Evolutionary conservation across 495 filamentous ascomycete species (phyloP), one percentile per base, ranked within the genome.

Genomic region (Neurospora sublineolata): DNA sequence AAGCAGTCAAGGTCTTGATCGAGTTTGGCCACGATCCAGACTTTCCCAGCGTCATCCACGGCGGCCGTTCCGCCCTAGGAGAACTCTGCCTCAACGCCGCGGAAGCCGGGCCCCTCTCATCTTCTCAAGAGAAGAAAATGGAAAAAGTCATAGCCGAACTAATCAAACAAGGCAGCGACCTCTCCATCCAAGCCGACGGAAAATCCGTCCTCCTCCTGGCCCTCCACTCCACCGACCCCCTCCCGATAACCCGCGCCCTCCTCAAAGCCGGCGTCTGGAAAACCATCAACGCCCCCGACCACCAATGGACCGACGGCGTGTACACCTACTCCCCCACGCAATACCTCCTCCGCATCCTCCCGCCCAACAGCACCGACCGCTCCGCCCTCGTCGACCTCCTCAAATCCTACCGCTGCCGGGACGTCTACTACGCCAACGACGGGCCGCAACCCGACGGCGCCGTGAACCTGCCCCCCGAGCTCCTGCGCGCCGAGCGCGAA

Each of bases 191-290:
- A 69, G 79, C 78, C 2, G 72, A 82, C 33, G 83, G 83, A 6
- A 85, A 85, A 70, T 82, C 83, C 1, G 75, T 79, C 12, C 76
- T 86, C 27, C 79, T 83, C 30, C 80, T 86, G 18, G 83, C 83
- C 1, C 76, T 86, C 11, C 76, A 84, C 71, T 82, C 83, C 1
- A 67, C 72, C 10, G 82, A 86, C 41, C 82, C 84, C 3, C 23
- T 85, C 36, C 75, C 81, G 1, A 85, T 81, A 11, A 84, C 82
- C 0, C 79, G 77, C 37, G 78, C 80, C 12, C 76, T 86, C 6
- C 76, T 86, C 30, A 83, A 82, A 72, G 80, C 79, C 10, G 83
- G 80, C 40, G 76, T 84, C 71, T 86, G 84, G 84, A 82, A 80
- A 72, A 74, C 79, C 41, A 77, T 85, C 72, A 86, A 86, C 73